Evolutionary conservation across 2,329 filamentous ascomycete species (phyloP).

Genomic region (Scedosporium dehoogii): DNA sequence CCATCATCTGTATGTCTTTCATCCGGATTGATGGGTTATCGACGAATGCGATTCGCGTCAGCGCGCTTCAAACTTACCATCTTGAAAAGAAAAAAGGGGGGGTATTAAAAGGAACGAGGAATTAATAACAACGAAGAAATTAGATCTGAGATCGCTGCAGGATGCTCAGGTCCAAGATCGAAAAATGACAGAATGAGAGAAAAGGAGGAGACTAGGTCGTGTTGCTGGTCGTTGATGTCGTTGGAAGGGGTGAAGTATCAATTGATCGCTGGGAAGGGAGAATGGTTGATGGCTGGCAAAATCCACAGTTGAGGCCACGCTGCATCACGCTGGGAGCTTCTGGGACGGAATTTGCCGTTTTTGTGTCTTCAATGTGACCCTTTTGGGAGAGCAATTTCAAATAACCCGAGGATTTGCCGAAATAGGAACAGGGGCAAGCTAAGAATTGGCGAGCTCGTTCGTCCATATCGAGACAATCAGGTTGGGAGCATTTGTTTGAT

Average conservation of each 20-base stretch:
- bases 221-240: conserved; percentile 6
- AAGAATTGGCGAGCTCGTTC: not conserved
- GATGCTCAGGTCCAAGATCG: conserved; percentile 1
- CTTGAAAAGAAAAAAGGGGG: not conserved
- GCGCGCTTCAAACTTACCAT: not conserved
- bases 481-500: not conserved
- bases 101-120: not conserved
- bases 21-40: not conserved
- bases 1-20: not conserved
- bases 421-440: not conserved
- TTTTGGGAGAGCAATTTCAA: not conserved
- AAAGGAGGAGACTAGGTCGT: conserved; percentile 5
- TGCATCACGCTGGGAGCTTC: not conserved
- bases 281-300: conserved; percentile 1
- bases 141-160: conserved; percentile 4
- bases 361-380: not conserved
- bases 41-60: not conserved
- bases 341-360: conserved; percentile 1
- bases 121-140: not conserved
- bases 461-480: not conserved
- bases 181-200: conserved; percentile 1
- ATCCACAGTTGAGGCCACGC: conserved; percentile 5
- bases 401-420: not conserved
- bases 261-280: not conserved
- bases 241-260: not conserved